Percentiles rank a stretch among this genome's conserved stretches.
These are phyloP conservation scores for Aspergillus terreus DNA, from an alignment of 2,329 filamentous ascomycete genomes.

Conservation along the genomic window DNA sequence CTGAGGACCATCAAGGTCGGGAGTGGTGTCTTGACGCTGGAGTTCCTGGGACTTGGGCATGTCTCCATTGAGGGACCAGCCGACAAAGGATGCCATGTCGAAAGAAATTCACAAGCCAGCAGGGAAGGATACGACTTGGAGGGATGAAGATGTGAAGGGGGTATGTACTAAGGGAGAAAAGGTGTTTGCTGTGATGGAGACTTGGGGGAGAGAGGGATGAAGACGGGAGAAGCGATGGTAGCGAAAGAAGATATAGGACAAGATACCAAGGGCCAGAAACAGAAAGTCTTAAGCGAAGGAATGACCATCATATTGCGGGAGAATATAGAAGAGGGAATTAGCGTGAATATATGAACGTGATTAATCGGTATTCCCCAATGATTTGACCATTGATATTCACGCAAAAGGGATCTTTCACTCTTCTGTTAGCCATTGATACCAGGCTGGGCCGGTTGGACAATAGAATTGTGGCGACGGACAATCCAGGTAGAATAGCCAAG, in stretches of 20 bases:
- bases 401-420: neutral
- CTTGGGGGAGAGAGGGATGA: neutral
- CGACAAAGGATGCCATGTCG: too few species aligned
- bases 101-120: too few species aligned
- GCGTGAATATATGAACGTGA: neutral
- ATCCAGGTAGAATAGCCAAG: too few species aligned
- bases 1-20: neutral
- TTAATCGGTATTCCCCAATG: neutral
- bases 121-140: too few species aligned
- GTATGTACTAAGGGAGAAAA: neutral
- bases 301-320: neutral
- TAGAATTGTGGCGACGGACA: neutral
- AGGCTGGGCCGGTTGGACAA: neutral
- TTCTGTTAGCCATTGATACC: neutral
- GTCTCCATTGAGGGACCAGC: too few species aligned
- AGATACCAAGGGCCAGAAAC: neutral
- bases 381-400: neutral
- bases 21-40: neutral
- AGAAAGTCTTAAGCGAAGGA: neutral
- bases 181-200: neutral
- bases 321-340: neutral
- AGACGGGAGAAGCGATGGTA: neutral
- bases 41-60: too few species aligned
- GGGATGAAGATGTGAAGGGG: neutral
- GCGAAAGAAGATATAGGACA: neutral